Evolutionary conservation across 306 rosid genomes (phyloP).

Genomic region (Adenanthera pavonina): DNA sequence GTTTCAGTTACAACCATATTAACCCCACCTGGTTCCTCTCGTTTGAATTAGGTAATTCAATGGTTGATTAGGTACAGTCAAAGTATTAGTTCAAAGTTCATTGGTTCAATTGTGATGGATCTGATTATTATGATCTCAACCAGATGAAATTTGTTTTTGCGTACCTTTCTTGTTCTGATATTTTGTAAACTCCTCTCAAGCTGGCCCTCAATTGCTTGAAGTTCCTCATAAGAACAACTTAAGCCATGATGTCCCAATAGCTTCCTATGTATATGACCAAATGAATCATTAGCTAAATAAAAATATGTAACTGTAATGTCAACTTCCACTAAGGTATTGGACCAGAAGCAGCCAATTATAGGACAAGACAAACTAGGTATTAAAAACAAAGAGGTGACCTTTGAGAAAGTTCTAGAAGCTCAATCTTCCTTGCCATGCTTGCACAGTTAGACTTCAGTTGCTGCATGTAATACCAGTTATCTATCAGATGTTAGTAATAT

Average conservation of each 20-base stretch:
- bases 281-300: too few relatives aligned
- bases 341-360: neutral
- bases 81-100: neutral
- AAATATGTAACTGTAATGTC: neutral
- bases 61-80: too few relatives aligned
- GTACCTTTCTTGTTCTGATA: slow-evolving; percentile 61
- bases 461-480: slow-evolving; percentile 42
- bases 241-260: slow-evolving; percentile 51
- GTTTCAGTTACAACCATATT: neutral
- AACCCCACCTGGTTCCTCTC: neutral
- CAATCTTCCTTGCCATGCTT: slow-evolving; percentile 48
- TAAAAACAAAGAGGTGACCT: slow-evolving; percentile 41
- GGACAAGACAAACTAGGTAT: neutral
- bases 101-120: neutral
- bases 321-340: neutral
- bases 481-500: neutral
- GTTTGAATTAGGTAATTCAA: neutral
- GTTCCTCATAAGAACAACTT: slow-evolving; percentile 52
- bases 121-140: neutral
- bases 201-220: slow-evolving; percentile 45
- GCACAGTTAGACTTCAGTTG: slow-evolving; percentile 51
- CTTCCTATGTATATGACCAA: slow-evolving; percentile 47
- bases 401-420: slow-evolving; percentile 50
- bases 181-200: slow-evolving; percentile 47
- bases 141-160: neutral